phyloP scores from a whole-genome alignment of 2,329 filamentous ascomycete species.

The Pseudogymnoascus sp. region DNA sequence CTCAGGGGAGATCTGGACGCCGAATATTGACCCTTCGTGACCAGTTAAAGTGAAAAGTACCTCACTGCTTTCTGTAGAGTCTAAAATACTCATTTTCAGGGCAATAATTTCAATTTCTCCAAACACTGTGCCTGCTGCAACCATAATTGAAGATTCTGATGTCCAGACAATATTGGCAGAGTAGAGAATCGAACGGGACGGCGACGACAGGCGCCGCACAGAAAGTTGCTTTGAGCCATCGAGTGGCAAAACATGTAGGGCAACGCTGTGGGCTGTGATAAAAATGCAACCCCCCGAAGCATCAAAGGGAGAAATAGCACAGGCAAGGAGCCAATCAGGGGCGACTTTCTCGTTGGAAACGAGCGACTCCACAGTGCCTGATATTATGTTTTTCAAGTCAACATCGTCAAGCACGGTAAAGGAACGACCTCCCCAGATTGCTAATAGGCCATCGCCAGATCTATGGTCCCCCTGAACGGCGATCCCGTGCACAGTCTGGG shows the following conservation, averaged over 20 bases:
- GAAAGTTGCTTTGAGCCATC: constrained; percentile 28
- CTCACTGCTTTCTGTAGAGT: constrained; percentile 26
- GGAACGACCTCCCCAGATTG: constrained; percentile 64
- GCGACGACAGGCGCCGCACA: constrained; percentile 43
- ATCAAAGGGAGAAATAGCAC: constrained; percentile 40
- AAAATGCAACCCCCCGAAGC: constrained; percentile 42
- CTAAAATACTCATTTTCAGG: constrained; percentile 42
- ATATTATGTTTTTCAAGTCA: constrained; percentile 14
- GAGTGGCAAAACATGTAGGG: constrained; percentile 42
- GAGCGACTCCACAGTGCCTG: constrained; percentile 13
- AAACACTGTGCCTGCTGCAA: constrained; percentile 87
- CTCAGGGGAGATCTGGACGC: constrained; percentile 65
- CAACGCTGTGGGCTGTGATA: constrained; percentile 81
- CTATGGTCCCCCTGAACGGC: constrained; percentile 29
- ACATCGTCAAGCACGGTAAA: constrained; percentile 30
- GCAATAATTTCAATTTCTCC: constrained; percentile 88
- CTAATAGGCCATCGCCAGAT: constrained; percentile 27
- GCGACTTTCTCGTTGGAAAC: constrained; percentile 35
- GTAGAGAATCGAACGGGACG: constrained; percentile 78
- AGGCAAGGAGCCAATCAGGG: constrained; percentile 73
- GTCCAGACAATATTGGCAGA: constrained; percentile 67
- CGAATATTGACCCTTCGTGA: constrained; percentile 92
- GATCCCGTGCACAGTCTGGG: constrained; percentile 70
- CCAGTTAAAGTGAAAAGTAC: constrained; percentile 48
- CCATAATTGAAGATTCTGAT: constrained; percentile 49